These are phyloP conservation scores for Avena insularis DNA, from an alignment of 176 grass and related monocot genomes.

Conservation along the genomic window DNA sequence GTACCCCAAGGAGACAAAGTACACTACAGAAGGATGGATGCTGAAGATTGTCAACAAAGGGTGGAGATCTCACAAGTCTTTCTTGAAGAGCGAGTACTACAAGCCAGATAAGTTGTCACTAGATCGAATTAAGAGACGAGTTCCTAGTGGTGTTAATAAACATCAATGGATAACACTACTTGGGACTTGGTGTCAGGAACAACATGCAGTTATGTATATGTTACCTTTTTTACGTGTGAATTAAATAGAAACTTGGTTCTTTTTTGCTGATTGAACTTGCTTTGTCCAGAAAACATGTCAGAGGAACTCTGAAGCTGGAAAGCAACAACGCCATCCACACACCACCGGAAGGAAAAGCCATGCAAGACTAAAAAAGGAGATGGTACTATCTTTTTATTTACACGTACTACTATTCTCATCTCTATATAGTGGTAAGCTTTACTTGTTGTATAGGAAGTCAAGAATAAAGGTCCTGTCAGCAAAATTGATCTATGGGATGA, in stretches of 20 bases:
- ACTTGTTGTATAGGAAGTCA: background rate
- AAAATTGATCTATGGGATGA: background rate
- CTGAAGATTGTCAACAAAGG: constrained; percentile 3
- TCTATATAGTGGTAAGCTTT: background rate
- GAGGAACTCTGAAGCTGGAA: background rate
- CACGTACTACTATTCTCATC: background rate
- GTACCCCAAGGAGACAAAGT: background rate
- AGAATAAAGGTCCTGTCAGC: background rate
- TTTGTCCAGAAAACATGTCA: background rate
- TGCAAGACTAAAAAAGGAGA: background rate
- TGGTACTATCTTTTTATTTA: background rate
- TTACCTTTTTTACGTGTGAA: background rate
- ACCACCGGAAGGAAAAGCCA: background rate
- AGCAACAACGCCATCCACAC: background rate
- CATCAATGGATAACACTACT: background rate
- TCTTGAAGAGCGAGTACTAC: background rate
- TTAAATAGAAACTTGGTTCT: background rate
- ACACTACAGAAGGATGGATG: background rate
- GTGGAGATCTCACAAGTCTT: background rate
- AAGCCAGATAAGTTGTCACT: background rate
- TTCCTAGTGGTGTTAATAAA: background rate
- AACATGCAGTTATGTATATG: background rate
- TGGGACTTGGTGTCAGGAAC: background rate
- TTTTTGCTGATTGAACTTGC: background rate
- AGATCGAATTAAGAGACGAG: background rate